Evolutionary conservation across 345 rosid species (phyloP).

Genomic region (Cardiospermum halicacabum): DNA sequence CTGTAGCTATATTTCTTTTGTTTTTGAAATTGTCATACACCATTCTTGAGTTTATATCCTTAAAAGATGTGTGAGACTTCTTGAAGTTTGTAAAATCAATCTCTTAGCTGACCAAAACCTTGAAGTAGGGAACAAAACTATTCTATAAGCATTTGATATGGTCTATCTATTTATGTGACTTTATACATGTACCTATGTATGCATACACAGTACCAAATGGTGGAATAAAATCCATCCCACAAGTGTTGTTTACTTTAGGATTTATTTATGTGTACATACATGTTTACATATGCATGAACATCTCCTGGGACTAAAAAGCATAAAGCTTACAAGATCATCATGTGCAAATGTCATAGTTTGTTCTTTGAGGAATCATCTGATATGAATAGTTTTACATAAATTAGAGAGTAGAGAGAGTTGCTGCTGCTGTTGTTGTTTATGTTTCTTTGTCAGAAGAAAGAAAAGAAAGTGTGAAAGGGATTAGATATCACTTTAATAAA

Average conservation of each 20-base stretch:
- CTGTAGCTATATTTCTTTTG: neutral
- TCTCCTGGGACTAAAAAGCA: neutral
- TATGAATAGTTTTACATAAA: neutral
- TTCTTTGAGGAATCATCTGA: slow-evolving; percentile 1
- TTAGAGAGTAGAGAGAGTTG: neutral
- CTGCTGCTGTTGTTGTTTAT: too few species aligned
- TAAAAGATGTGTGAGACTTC: too few species aligned
- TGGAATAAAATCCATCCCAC: neutral
- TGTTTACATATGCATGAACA: neutral
- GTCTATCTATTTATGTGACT: too few species aligned
- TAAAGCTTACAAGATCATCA: neutral
- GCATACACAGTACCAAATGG: neutral
- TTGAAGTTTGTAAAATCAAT: too few species aligned
- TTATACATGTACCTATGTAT: too few species aligned
- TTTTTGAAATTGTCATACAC: neutral
- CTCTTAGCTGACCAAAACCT: too few species aligned
- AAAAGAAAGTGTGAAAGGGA: neutral
- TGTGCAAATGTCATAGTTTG: slow-evolving; percentile 7
- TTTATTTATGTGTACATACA: neutral
- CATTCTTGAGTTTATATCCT: neutral
- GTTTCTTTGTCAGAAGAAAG: slow-evolving; percentile 9
- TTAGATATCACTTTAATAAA: slow-evolving; percentile 2
- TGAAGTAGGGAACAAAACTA: too few species aligned
- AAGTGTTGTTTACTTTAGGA: neutral
- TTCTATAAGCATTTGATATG: neutral